These are phyloP conservation scores for Paxillus rubicundulus DNA, from an alignment of 768 basidiomycete species.

Conservation along the genomic window DNA sequence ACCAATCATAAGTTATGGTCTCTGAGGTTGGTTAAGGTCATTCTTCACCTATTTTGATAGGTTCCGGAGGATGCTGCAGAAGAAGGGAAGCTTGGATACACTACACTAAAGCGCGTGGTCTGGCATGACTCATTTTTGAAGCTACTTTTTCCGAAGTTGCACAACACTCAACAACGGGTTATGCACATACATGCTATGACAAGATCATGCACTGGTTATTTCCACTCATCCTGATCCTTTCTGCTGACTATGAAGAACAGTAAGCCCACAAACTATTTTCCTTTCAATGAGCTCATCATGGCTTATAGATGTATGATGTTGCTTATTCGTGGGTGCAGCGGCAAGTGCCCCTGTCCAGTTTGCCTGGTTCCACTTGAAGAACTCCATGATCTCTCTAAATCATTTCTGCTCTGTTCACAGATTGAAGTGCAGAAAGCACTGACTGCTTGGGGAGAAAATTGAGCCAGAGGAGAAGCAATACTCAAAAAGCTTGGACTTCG, in stretches of 20 bases:
- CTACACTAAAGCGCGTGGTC: conserved; percentile 33
- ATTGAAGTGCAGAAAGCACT: conserved; percentile 10
- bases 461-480: conserved; percentile 16
- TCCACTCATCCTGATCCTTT: conserved; percentile 38
- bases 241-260: conserved; percentile 47
- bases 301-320: conserved; percentile 37
- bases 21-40: not conserved
- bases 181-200: conserved; percentile 23
- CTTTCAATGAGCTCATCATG: no score
- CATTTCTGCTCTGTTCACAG: conserved; percentile 16
- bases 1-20: conserved; percentile 9
- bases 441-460: not conserved
- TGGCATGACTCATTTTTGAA: conserved; percentile 38
- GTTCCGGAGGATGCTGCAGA: conserved; percentile 32
- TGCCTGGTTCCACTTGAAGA: conserved; percentile 34
- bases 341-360: conserved; percentile 36
- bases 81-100: conserved; percentile 29
- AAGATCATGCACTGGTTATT: conserved; percentile 27
- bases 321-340: conserved; percentile 29
- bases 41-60: conserved; percentile 12
- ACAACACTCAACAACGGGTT: conserved; percentile 19
- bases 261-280: conserved; percentile 18
- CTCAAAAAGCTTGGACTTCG: conserved; percentile 21
- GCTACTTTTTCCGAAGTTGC: conserved; percentile 30
- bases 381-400: conserved; percentile 19